phyloP scores from a whole-genome alignment of 805 yeast species.

The Starmerella tilneyi region DNA sequence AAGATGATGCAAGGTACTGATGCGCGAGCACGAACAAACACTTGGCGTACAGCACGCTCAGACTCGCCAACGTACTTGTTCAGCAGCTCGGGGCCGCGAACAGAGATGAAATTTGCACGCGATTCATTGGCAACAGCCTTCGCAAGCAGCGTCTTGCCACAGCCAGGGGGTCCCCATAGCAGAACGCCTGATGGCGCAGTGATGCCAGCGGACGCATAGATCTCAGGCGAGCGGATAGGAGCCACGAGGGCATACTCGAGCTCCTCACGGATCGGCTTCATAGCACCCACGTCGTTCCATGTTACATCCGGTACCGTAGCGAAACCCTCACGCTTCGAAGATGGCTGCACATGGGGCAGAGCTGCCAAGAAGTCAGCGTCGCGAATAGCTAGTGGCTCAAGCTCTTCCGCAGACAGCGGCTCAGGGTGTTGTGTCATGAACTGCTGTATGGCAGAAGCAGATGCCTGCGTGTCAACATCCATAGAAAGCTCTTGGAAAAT shows the following conservation, averaged over 20 bases:
- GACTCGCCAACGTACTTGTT: conserved; percentile 96
- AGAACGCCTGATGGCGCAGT: conserved; percentile 94
- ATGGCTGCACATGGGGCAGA: conserved; percentile 87
- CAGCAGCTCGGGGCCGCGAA: conserved; percentile 88
- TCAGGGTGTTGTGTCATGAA: conserved; percentile 67
- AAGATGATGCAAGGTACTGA: conserved; percentile 90
- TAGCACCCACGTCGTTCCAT: conserved; percentile 92
- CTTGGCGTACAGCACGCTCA: conserved; percentile 87
- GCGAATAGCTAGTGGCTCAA: conserved; percentile 63
- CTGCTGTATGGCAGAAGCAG: conserved; percentile 22
- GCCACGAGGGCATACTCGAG: conserved; percentile 95
- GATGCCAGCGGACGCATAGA: conserved; percentile 82
- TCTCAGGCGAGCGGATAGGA: conserved; percentile 86
- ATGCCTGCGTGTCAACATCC: neutral
- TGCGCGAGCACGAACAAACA: conserved; percentile 83
- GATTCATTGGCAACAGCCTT: conserved; percentile 98
- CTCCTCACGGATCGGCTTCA: conserved; percentile 69
- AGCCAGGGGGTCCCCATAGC: conserved; percentile 99
- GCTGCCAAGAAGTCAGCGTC: conserved; percentile 76
- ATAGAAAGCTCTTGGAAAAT: conserved; percentile 49
- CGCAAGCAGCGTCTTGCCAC: conserved; percentile 92
- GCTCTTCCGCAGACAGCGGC: conserved; percentile 65
- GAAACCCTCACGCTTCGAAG: conserved; percentile 96
- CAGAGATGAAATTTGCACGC: conserved; percentile 88
- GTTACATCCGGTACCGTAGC: conserved; percentile 97